Evolutionary conservation across 805 yeast genomes (phyloP).

Genomic region (Zygosaccharomyces bailii): DNA sequence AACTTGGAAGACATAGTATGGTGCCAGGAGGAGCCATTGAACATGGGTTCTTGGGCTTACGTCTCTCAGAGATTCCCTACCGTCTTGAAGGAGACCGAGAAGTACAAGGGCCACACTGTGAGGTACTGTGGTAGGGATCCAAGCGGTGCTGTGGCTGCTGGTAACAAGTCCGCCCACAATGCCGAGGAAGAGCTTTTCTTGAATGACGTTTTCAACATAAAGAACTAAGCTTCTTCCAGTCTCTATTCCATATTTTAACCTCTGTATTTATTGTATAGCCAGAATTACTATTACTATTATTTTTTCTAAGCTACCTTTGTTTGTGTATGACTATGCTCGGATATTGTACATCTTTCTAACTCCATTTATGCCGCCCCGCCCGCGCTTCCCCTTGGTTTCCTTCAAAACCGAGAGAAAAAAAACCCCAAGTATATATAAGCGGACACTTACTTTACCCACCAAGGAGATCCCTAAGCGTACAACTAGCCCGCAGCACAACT

Average conservation of each 20-base stretch:
- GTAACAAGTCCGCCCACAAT: constrained; percentile 81
- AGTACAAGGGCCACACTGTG: constrained; percentile 52
- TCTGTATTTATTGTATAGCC: neutral
- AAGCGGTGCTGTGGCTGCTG: constrained; percentile 97
- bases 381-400: neutral
- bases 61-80: constrained; percentile 82
- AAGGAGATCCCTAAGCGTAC: too few relatives aligned
- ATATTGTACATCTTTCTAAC: neutral
- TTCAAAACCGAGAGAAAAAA: neutral
- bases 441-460: neutral
- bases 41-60: constrained; percentile 86
- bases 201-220: constrained; percentile 57
- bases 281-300: neutral
- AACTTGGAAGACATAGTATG: constrained; percentile 83
- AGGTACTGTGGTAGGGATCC: constrained; percentile 98
- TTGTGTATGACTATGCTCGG: too few relatives aligned
- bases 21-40: constrained; percentile 99
- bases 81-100: constrained; percentile 68
- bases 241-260: neutral
- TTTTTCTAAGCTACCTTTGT: too few relatives aligned
- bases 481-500: too few relatives aligned
- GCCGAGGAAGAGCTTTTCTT: constrained; percentile 88
- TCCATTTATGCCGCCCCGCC: neutral
- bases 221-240: neutral
- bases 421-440: neutral